Percentiles rank a stretch among this genome's conserved stretches.
Evolutionary conservation across 169 alveolate genomes (phyloP).

Genomic region (Cryptosporidium sp.): DNA sequence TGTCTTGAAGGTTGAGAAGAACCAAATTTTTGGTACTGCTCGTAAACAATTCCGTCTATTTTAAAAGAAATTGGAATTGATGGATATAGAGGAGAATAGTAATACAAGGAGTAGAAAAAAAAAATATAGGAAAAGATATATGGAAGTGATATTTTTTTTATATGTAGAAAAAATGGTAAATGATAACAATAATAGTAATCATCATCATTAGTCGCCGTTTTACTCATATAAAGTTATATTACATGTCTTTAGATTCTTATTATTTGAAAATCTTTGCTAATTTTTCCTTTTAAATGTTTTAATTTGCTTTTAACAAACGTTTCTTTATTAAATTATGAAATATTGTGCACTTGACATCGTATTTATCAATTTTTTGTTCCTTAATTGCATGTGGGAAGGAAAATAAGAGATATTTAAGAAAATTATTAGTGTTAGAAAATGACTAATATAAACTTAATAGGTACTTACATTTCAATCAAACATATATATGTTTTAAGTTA

Average conservation of each 20-base stretch:
- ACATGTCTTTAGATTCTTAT: background rate
- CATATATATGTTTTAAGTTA: too few relatives aligned
- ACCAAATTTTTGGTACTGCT: conserved; percentile 97
- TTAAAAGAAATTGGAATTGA: conserved; percentile 78
- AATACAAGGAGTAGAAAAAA: background rate
- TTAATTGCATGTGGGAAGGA: too few relatives aligned
- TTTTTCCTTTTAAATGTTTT: background rate
- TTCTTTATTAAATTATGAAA: too few relatives aligned
- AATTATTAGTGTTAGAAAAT: too few relatives aligned
- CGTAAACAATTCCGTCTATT: conserved; percentile 98
- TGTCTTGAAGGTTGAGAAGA: conserved; percentile 97
- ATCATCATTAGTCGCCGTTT: background rate
- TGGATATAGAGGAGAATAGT: background rate
- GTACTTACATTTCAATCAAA: too few relatives aligned
- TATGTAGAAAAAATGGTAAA: background rate
- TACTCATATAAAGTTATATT: too few relatives aligned
- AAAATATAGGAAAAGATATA: background rate
- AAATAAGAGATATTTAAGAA: too few relatives aligned
- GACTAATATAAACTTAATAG: too few relatives aligned
- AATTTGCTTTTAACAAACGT: too few relatives aligned
- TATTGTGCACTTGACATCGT: too few relatives aligned
- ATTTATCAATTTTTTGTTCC: too few relatives aligned
- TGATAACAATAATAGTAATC: too few relatives aligned
- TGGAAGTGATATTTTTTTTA: background rate
- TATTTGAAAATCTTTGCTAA: background rate